A percentile compares a stretch with the other conserved stretches of the same genome.
phyloP scores from a whole-genome alignment of 768 basidiomycete genomes.

The Clathrus columnatus region DNA sequence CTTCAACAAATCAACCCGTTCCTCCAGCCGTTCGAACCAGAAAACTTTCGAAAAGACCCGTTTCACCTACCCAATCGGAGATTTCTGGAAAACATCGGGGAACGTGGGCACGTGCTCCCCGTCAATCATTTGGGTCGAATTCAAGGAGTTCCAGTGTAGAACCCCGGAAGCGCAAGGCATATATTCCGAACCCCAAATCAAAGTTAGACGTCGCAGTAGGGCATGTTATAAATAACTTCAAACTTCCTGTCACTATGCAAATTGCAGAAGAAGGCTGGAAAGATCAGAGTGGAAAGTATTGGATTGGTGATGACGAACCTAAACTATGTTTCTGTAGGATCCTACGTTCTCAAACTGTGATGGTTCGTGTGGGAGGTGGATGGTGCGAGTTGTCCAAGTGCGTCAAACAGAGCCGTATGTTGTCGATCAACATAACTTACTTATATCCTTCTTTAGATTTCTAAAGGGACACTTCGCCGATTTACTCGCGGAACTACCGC shows the following conservation, averaged over 20 bases:
- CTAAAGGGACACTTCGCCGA: constrained; percentile 82
- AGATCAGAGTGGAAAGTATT: constrained; percentile 90
- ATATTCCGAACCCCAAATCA: constrained; percentile 82
- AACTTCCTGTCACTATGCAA: constrained; percentile 75
- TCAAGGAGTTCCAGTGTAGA: constrained; percentile 28
- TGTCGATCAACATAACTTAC: constrained; percentile 1
- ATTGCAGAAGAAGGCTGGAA: constrained; percentile 80
- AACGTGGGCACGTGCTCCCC: constrained; percentile 61
- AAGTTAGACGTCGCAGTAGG: constrained; percentile 91
- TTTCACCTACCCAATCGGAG: constrained; percentile 42
- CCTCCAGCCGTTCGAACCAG: constrained; percentile 17
- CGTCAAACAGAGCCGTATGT: constrained; percentile 22
- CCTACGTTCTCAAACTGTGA: constrained; percentile 82
- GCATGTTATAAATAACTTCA: constrained; percentile 81
- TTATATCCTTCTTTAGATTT: constrained; percentile 45
- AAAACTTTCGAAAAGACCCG: constrained; percentile 26
- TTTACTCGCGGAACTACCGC: constrained; percentile 63
- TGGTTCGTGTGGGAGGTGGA: constrained; percentile 94
- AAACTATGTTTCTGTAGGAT: constrained; percentile 90
- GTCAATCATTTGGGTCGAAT: constrained; percentile 45
- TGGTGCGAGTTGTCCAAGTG: constrained; percentile 90
- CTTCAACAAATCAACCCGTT: constrained; percentile 33
- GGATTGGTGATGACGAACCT: constrained; percentile 89
- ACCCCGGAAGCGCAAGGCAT: constrained; percentile 45
- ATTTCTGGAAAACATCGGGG: constrained; percentile 36